Base-by-base conservation (phyloP, 768 basidiomycete genomes). In the Lentinula sp. region DNA sequence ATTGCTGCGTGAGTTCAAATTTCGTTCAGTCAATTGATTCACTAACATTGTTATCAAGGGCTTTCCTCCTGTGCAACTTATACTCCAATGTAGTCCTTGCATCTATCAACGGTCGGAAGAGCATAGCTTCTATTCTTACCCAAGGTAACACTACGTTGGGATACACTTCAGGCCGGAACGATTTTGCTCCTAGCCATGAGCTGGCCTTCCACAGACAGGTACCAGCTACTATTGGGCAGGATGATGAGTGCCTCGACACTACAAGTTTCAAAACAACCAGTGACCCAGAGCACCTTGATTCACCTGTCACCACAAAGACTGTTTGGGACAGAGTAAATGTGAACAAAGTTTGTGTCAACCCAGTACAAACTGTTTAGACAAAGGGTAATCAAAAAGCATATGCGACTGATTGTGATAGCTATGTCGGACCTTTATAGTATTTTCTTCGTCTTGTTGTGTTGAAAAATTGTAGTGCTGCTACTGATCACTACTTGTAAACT, bases 41-140 rank as follows among this genome's bases (percentile, higher is more conserved):
- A 13, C 37, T 39, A 3, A 39, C 37, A 39, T 8, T 34, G 31
- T 2, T 35, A 37, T 54, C 10, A 2, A 54, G 53, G 18, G 56
- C 56, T n/a, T 57, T 57, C 16, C 45, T 57, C 31, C 23, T 57
- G 4, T 43, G 56, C 28, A 57, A 57, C 16, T 32, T 52, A 15
- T 60, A 52, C 46, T 60, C 59, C 11, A 60, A 52, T 28, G 50
- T 60, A 4, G 23, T 60, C 23, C 42, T 50, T 50, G 46, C 48
- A 23, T 42, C 39, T n/a, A 39, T 57, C 5, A 57, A 57, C 16
- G 56, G 42, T 13, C 40, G 56, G 4, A 54, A 54, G 21, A 54
- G 34, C 37, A 34, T 54, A 21, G 53, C 53, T 23, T 35, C 53
- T 2, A 48, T 48, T 23, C 46, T 48, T 23, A 48, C 46, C 9